Evolutionary conservation across 345 rosid genomes (phyloP), one percentile per base, ranked within the genome.

Genomic region (Salix brachista): DNA sequence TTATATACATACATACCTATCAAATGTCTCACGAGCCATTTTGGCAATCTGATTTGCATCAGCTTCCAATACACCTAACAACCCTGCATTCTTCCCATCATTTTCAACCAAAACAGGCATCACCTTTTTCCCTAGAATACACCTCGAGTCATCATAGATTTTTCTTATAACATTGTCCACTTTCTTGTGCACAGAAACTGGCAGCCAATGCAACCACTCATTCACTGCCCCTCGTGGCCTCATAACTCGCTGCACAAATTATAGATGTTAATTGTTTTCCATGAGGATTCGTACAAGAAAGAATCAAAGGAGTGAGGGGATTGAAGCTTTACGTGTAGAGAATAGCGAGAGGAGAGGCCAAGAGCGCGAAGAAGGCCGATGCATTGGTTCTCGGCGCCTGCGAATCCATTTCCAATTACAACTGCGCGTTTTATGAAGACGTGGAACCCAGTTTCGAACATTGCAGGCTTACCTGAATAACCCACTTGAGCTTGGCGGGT

Each of bases 351-450:
- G 78, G 82, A 79, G 84, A 94, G 97, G 77, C 96, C 97, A 48
- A 94, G 86, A 71, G 97, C 89, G 19, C 96, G 94, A 85, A 94
- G 74, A 84, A 94, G 85, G 69, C 97, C 98, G 72, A 90, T 46
- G 83, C 95, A 89, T 80, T 92, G 97, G 84, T 81, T 94, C 90
- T 92, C 98, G n/a, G 98, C 92, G 64, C 97, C 97, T 25, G 97
- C 87, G 80, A 86, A 85, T 32, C 97, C 98, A 77, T 94, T 94
- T n/a, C 97, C 97, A 71, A 94, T 82, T 21, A 92, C 86, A 21
- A 90, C 80, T 44, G 89, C 95, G 65, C 94, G 89, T 80, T 79
- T 87, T 71, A 92, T 85, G 25, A 56, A 72, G 30, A 85, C 61
- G 80, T 23, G 30, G 39, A 71, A 32, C 66, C 78, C 76, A 26